Base-by-base conservation (phyloP, 371 early-diverging fungal species). In the Nematocida parisii region DNA sequence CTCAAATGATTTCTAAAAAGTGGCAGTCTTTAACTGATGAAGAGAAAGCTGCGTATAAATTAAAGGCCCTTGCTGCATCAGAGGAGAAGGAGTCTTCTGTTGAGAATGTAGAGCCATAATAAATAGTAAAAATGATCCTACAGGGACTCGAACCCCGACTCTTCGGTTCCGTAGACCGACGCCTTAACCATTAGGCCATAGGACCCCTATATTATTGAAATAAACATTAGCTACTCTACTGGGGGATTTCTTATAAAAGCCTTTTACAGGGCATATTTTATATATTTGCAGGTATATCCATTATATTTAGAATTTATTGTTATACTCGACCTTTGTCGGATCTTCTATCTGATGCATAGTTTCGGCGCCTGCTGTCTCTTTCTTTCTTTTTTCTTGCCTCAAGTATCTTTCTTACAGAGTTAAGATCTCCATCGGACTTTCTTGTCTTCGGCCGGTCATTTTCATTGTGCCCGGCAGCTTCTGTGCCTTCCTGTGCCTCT, bases 161-260 rank as follows among this genome's bases (percentile, higher is more conserved):
- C 46, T 64, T 70, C 77, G 74, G 83, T 55, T 83, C 83, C 77
- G 83, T 71, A 83, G 83, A 66, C 83, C 83, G 72, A 68, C 84
- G 77, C 83, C 83, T 81, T 84, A 83, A 83, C 83, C 83, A 83
- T 83, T 83, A 56, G 75, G 83, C 83, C 71, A 83, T 77, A 75
- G 67, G 83, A 75, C 80, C 83, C 50, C 52, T 27, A 42, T n/a
- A 75, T 27, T 64, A 52, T 56, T 70, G 24, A 50, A 83, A 60
- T 15, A 68, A 74, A 82, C 73, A 86, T 57, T 64, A 27, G 58
- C 27, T 58, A 58, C 58, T 54, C 54, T 54, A 73, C 80, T 33
- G 0, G 33, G 33, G 33, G 33, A 33, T 33, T 33, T 33, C 33
- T 33, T 33, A 33, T 33, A 68, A 72, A 75, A 13, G 64, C 64